A percentile compares a stretch with the other conserved stretches of the same genome.
Conservation (phyloP, 2,329 filamentous ascomycete species). For the Grosmannia huntii region DNA sequence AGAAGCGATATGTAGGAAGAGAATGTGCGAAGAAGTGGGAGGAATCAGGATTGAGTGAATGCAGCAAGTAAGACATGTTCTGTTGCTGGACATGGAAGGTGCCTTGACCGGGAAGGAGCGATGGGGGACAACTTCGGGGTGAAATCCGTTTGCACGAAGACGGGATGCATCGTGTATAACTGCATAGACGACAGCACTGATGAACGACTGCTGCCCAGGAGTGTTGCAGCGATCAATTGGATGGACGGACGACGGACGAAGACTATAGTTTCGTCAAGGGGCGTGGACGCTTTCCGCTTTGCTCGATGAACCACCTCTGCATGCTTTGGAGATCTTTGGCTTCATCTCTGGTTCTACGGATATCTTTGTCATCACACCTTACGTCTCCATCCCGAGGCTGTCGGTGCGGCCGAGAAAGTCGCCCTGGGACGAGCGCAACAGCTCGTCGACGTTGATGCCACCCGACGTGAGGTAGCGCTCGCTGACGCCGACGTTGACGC, state of each 20-base stretch:
- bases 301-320: no score
- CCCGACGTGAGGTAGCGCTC: conserved; percentile 77
- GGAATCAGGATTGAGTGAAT: background rate
- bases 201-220: no score
- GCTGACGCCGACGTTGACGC: conserved; percentile 79
- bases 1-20: background rate
- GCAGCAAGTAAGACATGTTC: background rate
- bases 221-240: no score
- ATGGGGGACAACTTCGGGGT: background rate
- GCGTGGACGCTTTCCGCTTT: no score
- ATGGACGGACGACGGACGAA: no score
- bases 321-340: no score
- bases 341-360: no score
- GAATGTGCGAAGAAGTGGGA: background rate
- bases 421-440: conserved; percentile 51
- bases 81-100: background rate
- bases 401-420: conserved; percentile 49
- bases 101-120: background rate
- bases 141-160: background rate
- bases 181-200: no score
- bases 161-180: no score
- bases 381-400: conserved; percentile 25
- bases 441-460: conserved; percentile 65
- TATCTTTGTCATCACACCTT: background rate
- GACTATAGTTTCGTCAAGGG: no score